Evolutionary conservation across 1,139 yeast species (phyloP).

Genomic region (Protomyces pachydermus): DNA sequence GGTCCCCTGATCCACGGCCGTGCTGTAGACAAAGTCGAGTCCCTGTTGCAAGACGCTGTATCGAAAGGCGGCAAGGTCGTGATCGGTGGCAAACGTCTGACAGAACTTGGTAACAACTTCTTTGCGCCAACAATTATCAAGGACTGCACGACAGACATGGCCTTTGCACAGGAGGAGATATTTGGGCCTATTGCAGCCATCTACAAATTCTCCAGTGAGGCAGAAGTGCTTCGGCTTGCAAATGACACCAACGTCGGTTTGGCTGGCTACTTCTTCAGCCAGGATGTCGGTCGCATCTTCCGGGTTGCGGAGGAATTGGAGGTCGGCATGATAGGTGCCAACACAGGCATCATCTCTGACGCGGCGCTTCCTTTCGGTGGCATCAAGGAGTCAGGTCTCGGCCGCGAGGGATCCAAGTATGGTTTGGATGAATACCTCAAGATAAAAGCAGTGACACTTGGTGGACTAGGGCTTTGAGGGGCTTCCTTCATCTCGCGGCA

Average conservation of each 20-base stretch:
- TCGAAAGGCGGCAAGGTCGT: conserved; percentile 65
- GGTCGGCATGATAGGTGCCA: conserved; percentile 84
- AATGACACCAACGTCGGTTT: conserved; percentile 74
- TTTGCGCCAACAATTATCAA: conserved; percentile 62
- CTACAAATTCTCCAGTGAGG: conserved; percentile 61
- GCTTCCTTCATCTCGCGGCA: conserved; percentile 13
- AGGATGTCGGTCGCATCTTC: conserved; percentile 56
- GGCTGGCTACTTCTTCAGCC: conserved; percentile 78
- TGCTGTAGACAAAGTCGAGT: conserved; percentile 60
- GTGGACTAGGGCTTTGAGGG: background rate
- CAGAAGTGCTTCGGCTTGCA: conserved; percentile 66
- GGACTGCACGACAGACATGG: conserved; percentile 55
- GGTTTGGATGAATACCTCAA: conserved; percentile 61
- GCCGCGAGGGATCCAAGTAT: conserved; percentile 72
- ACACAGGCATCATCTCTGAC: conserved; percentile 71
- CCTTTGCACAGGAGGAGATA: conserved; percentile 62
- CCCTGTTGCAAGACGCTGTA: conserved; percentile 66
- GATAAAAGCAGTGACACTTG: conserved; percentile 60
- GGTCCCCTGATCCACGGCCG: conserved; percentile 59
- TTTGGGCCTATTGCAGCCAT: conserved; percentile 92
- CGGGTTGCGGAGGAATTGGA: conserved; percentile 59
- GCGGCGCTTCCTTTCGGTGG: conserved; percentile 77
- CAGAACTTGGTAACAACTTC: conserved; percentile 56
- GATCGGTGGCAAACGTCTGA: conserved; percentile 53
- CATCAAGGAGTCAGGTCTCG: conserved; percentile 72